Conservation (phyloP, 257 asterid genomes). For the Striga asiatica region DNA sequence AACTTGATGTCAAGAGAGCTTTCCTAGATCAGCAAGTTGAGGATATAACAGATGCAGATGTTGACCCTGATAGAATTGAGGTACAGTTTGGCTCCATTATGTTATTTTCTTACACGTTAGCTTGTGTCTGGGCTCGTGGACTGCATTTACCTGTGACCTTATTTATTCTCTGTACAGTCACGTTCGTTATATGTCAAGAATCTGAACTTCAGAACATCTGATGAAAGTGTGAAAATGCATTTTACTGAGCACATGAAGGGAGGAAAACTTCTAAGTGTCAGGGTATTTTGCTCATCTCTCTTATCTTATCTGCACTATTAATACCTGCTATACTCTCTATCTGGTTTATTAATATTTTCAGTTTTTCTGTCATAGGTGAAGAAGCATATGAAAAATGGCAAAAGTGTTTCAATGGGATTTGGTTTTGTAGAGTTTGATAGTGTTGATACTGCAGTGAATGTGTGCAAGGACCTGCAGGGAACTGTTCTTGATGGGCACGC, state of each 20-base stretch:
- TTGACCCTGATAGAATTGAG: constrained; percentile 87
- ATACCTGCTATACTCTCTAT: background rate
- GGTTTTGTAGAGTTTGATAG: constrained; percentile 88
- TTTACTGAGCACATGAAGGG: constrained; percentile 55
- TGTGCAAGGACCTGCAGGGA: constrained; percentile 80
- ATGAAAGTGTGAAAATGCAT: constrained; percentile 63
- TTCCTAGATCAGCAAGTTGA: constrained; percentile 53
- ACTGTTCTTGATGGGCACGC: constrained; percentile 96
- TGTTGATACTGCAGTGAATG: constrained; percentile 59
- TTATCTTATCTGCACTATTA: constrained; percentile 6
- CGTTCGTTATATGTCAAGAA: constrained; percentile 86
- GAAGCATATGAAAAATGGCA: constrained; percentile 82
- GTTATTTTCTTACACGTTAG: background rate
- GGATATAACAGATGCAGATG: constrained; percentile 45
- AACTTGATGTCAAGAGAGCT: constrained; percentile 37
- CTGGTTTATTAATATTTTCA: background rate
- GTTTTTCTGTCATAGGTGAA: constrained; percentile 43
- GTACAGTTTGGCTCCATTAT: constrained; percentile 26
- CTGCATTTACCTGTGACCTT: too few species aligned
- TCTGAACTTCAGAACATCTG: constrained; percentile 79
- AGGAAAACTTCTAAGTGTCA: constrained; percentile 69
- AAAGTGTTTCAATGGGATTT: constrained; percentile 83
- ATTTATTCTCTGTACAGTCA: constrained; percentile 43
- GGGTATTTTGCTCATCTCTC: constrained; percentile 44
- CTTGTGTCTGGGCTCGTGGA: too few species aligned